Base-by-base conservation (phyloP, 1,284 basidiomycete species). In the Phaffia rhodozyma region DNA sequence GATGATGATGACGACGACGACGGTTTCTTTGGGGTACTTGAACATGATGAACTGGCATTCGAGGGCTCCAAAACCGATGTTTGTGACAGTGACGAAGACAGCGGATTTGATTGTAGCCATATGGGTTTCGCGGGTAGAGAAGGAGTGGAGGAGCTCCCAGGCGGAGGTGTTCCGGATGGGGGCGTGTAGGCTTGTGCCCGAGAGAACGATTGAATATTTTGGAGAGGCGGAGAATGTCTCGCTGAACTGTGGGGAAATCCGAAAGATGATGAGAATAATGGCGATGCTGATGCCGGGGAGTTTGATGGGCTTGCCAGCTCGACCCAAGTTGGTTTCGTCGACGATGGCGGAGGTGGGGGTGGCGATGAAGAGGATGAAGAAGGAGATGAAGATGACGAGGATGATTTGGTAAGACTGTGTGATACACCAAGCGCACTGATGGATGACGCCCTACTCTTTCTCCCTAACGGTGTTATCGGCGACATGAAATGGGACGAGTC, bases 71-170 rank as follows among this genome's bases (percentile, higher is more conserved):
- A 13, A 13, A 20, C 30, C 18, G 21, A 38, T 5, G 11, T 52
- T n/a, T 16, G 20, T 3, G 50, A 49, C 6, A 20, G 4, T 20
- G 38, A 43, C 0, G 60, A 34, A 13, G 52, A 61, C 34, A 47
- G n/a, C 21, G 25, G 20, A 23, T 54, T 47, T 25, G 34, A 43
- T 21, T 43, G 25, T 3, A 54, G 51, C 38, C 32, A 52, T 43
- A 43, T 43, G 1, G 60, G 49, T 47, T 61, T 52, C 27, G 55
- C 49, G 34, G 59, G 59, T 16, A 60, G 59, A 29, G 59, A 53
- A 25, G 59, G 51, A 5, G 30, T 30, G n/a, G 51, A 38, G 16
- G 55, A 43, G 34, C 51, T 23, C n/a, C 32, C 34, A 6, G 13
- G 18, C 4, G 38, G 23, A 53, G 48, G 32, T 18, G 29, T n/a